Base-by-base conservation (phyloP, 768 basidiomycete genomes). In the Calocybe cyanea region DNA sequence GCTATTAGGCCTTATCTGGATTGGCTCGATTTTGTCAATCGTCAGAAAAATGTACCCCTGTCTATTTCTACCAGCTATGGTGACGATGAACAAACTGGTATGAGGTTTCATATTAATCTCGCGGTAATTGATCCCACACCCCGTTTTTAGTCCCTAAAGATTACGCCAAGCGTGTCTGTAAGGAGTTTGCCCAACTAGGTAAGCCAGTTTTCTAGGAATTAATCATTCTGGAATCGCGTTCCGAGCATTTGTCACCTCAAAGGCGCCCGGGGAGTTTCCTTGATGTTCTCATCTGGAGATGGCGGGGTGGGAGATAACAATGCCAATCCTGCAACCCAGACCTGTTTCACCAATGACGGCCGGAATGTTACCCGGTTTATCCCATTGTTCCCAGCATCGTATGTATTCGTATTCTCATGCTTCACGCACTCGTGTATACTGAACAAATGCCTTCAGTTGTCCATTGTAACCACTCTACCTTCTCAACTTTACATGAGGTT, bases 61-160 rank as follows among this genome's bases (percentile, higher is more conserved):
- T 72, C 76, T 2, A 82, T 87, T 21, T 81, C 82, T 1, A 85
- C 80, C 0, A 81, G 79, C 53, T 87, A 87, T 56, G 80, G 72
- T 2, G 84, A 86, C 38, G 72, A 78, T 44, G 85, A 87, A 46
- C 81, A 83, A 56, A 80, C 81, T 11, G 80, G 81, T 80, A 36
- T 18, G 59, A 38, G 13, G 4, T 23, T 36, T 38, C 31, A 17
- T 23, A 37, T 10, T 21, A n/a, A 19, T 11, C 28, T 35, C 7
- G 15, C 18, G 10, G 6, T 35, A 3, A 23, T 36, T 15, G 23
- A 30, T 20, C 39, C 23, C 40, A 15, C 17, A 17, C 40, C n/a
- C 21, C 9, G 13, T 56, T 20, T 8, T 28, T 40, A 79, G 82
- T 87, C 9, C 82, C 84, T 4, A 42, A 62, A 34, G 67, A 60